phyloP scores from a whole-genome alignment of 2,329 filamentous ascomycete species.

The Penicillium vulpinum region DNA sequence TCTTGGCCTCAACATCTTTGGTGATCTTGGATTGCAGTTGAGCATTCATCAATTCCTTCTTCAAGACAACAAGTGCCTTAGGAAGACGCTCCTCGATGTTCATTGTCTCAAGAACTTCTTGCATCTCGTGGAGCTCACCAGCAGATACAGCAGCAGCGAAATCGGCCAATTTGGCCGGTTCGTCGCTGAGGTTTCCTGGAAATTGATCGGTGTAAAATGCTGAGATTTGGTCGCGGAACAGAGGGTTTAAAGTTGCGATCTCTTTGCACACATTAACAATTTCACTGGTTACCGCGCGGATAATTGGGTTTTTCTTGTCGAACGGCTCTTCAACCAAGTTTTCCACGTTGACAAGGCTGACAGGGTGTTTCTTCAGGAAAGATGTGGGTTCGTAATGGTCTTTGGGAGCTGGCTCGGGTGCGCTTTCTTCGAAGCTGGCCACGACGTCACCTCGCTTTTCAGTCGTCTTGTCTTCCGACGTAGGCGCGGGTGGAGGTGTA shows the following conservation, averaged over 20 bases:
- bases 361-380: slow-evolving; percentile 86
- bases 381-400: slow-evolving; percentile 80
- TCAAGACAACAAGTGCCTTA: slow-evolving; percentile 87
- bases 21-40: slow-evolving; percentile 96
- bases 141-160: slow-evolving; percentile 97
- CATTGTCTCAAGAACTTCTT: slow-evolving; percentile 84
- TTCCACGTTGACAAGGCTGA: slow-evolving; percentile 93
- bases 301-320: slow-evolving; percentile 84
- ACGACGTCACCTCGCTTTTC: slow-evolving; percentile 92
- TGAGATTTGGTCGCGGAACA: slow-evolving; percentile 96
- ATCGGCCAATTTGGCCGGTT: slow-evolving; percentile 92
- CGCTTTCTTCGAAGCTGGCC: slow-evolving; percentile 89
- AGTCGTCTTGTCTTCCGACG: slow-evolving; percentile 44
- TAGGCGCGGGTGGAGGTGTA: slow-evolving; percentile 25
- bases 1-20: slow-evolving; percentile 96
- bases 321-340: slow-evolving; percentile 86
- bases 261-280: slow-evolving; percentile 99
- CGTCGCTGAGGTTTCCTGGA: slow-evolving; percentile 89
- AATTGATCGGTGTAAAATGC: slow-evolving; percentile 96
- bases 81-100: slow-evolving; percentile 90
- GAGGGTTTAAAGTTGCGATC: slow-evolving; percentile 85
- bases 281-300: slow-evolving; percentile 91
- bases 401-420: slow-evolving; percentile 58
- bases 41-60: slow-evolving; percentile 98
- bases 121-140: slow-evolving; percentile 86